Evolutionary conservation across 495 filamentous ascomycete species (phyloP).

Genomic region (Astrothelium macrocarpum): DNA sequence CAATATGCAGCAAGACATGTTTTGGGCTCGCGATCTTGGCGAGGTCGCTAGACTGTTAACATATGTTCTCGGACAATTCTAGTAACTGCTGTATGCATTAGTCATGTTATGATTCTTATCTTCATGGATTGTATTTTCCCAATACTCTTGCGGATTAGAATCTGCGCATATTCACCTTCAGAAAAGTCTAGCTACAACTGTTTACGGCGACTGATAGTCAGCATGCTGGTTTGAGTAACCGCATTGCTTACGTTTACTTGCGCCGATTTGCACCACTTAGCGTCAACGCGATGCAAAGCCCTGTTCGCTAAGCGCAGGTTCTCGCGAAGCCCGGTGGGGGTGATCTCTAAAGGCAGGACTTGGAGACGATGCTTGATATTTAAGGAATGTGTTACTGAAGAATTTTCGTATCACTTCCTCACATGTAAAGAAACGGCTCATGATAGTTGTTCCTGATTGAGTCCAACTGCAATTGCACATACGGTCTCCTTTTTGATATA

Average conservation of each 20-base stretch:
- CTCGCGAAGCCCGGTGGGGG: slow-evolving; percentile 6
- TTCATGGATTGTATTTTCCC: too few species aligned
- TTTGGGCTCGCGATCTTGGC: slow-evolving; percentile 7
- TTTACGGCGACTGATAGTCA: too few species aligned
- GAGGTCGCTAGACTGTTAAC: neutral
- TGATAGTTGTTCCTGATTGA: too few species aligned
- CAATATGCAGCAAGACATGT: neutral
- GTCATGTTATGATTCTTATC: neutral
- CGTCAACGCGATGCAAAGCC: neutral
- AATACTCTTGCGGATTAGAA: too few species aligned
- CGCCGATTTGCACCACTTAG: neutral
- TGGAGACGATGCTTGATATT: neutral
- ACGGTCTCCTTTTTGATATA: too few species aligned
- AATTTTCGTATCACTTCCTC: slow-evolving; percentile 32
- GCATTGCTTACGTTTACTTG: neutral
- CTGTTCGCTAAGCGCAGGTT: slow-evolving; percentile 19
- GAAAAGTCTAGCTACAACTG: too few species aligned
- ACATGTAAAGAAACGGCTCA: slow-evolving; percentile 24
- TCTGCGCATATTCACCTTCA: too few species aligned
- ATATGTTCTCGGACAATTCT: neutral
- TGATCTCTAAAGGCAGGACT: slow-evolving; percentile 12
- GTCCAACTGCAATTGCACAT: too few species aligned
- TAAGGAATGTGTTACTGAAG: slow-evolving; percentile 13
- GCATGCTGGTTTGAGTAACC: too few species aligned
- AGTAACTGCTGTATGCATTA: neutral